A percentile compares a stretch with the other conserved stretches of the same genome.
Conservation (phyloP, 2,329 filamentous ascomycete genomes). For the Atkinsonella texensis region DNA sequence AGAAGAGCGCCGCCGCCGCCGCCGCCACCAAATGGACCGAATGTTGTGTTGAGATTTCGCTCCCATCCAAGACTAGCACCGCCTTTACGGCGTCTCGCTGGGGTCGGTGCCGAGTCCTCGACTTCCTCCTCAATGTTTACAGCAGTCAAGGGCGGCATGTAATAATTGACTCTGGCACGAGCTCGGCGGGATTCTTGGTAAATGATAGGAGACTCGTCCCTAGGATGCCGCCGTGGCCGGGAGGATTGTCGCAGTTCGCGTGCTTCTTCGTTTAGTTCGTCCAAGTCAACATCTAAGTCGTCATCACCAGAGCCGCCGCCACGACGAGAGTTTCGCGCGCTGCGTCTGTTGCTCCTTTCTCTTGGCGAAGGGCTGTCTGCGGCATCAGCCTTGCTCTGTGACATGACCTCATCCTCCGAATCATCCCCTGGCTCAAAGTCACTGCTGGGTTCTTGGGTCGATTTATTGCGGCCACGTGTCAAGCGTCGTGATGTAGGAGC, state of each 20-base stretch:
- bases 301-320: slow-evolving; percentile 42
- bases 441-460: slow-evolving; percentile 42
- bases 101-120: slow-evolving; percentile 53
- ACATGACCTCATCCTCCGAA: slow-evolving; percentile 41
- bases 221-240: slow-evolving; percentile 35
- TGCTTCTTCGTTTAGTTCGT: slow-evolving; percentile 55
- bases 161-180: slow-evolving; percentile 64
- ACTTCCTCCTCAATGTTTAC: slow-evolving; percentile 61
- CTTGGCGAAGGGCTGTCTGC: slow-evolving; percentile 37
- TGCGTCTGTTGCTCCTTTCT: slow-evolving; percentile 29
- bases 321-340: slow-evolving; percentile 34
- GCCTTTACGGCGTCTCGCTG: slow-evolving; percentile 53
- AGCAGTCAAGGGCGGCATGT: slow-evolving; percentile 57
- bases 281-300: slow-evolving; percentile 45
- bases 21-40: slow-evolving; percentile 84
- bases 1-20: slow-evolving; percentile 61
- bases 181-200: slow-evolving; percentile 46
- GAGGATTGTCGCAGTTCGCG: slow-evolving; percentile 47
- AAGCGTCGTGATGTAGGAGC: slow-evolving; percentile 30
- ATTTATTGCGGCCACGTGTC: slow-evolving; percentile 34
- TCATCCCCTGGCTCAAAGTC: slow-evolving; percentile 51
- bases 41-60: slow-evolving; percentile 75
- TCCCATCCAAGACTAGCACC: slow-evolving; percentile 54
- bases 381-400: slow-evolving; percentile 32
- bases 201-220: slow-evolving; percentile 42